Conservation (phyloP, 2,329 filamentous ascomycete genomes). For the Alternaria postmessia region DNA sequence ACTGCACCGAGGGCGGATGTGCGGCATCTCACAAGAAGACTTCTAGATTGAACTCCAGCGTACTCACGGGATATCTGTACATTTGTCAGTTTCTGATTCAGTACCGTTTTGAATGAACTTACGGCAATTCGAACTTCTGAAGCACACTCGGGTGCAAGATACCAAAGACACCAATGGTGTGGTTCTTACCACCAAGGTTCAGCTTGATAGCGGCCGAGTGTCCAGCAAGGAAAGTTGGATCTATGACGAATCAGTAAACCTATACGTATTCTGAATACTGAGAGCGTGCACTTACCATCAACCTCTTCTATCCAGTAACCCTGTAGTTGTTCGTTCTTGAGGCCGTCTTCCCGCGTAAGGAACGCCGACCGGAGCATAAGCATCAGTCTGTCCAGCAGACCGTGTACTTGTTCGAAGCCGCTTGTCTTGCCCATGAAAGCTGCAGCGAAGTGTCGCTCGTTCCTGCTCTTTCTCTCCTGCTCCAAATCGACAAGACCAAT, state of each 20-base stretch:
- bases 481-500: slow-evolving; percentile 88
- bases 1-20: neutral
- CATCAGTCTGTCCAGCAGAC: slow-evolving; percentile 89
- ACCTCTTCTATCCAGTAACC: slow-evolving; percentile 96
- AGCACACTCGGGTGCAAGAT: slow-evolving; percentile 92
- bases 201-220: slow-evolving; percentile 87
- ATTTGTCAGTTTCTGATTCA: slow-evolving; percentile 25
- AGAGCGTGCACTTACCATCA: slow-evolving; percentile 63
- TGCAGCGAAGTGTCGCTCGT: slow-evolving; percentile 95
- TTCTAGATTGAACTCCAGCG: slow-evolving; percentile 93
- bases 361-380: slow-evolving; percentile 89
- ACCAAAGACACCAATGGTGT: slow-evolving; percentile 86
- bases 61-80: slow-evolving; percentile 84
- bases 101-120: slow-evolving; percentile 39
- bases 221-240: slow-evolving; percentile 89
- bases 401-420: slow-evolving; percentile 96
- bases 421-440: slow-evolving; percentile 93
- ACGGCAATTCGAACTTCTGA: slow-evolving; percentile 91
- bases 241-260: slow-evolving; percentile 46
- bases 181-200: slow-evolving; percentile 75
- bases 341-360: slow-evolving; percentile 74
- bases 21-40: slow-evolving; percentile 73
- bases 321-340: slow-evolving; percentile 65
- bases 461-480: slow-evolving; percentile 83
- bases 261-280: neutral